Evolutionary conservation across 352 stramenopile genomes (phyloP).

Genomic region (Globisporangium rhizosaccharum): DNA sequence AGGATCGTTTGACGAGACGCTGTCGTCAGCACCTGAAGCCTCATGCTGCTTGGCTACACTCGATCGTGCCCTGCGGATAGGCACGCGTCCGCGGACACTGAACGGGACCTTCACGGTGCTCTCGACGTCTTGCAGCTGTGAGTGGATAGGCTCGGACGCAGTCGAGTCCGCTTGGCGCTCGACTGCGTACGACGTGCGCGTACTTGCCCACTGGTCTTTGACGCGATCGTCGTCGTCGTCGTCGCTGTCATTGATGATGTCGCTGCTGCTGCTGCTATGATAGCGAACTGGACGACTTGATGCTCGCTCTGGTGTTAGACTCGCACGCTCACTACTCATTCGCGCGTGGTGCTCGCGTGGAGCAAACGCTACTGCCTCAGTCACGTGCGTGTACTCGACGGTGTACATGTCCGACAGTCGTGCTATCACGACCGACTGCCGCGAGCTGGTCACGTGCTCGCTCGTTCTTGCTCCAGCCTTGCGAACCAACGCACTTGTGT

Average conservation of each 20-base stretch:
- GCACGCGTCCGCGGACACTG: conserved; percentile 28
- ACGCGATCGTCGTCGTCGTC: conserved; percentile 4
- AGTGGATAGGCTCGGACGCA: background rate
- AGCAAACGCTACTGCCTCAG: background rate
- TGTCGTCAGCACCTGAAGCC: too few species aligned
- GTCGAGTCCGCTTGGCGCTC: background rate
- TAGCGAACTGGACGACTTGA: too few species aligned
- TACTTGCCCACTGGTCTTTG: conserved; percentile 9
- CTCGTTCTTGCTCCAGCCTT: background rate
- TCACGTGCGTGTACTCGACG: background rate
- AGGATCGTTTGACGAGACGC: too few species aligned
- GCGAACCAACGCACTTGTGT: background rate
- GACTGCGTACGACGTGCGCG: conserved; percentile 4
- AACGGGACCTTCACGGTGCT: conserved; percentile 7
- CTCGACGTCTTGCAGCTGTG: background rate
- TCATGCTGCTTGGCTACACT: too few species aligned
- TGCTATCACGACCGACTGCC: background rate
- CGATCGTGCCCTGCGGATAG: conserved; percentile 18
- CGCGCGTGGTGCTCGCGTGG: background rate
- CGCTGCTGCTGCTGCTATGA: background rate
- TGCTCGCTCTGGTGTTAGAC: too few species aligned
- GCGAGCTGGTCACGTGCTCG: background rate
- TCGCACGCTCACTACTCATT: background rate
- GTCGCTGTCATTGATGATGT: background rate
- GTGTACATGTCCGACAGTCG: background rate